Base-by-base conservation (phyloP, 2,329 filamentous ascomycete genomes). In the Penicillium sp. region DNA sequence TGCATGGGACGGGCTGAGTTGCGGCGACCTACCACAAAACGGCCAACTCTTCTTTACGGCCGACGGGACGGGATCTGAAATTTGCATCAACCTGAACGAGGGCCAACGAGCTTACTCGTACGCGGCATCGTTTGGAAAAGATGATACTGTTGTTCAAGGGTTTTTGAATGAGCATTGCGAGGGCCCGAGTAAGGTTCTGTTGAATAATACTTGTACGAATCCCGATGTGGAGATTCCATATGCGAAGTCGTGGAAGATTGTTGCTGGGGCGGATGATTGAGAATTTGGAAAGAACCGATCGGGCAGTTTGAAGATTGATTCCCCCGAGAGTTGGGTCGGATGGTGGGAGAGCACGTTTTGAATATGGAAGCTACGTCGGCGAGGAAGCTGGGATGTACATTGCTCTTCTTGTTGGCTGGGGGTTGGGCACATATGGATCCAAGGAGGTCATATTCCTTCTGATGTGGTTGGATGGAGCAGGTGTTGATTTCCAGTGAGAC, bases 201-300 rank as follows among this genome's bases (percentile, higher is more conserved):
- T 27, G 39, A 46, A 46, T 38, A 38, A 50, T 37, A 50, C 48
- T 11, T 50, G 48, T 27, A 50, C 32, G 5, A 50, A 50, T 32
- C 48, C 48, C 32, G 39, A 47, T 36, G 46, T 40, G 27, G 25
- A 39, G 18, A 45, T 50, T 4, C 44, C 48, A 11, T 50, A 44
- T 36, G 46, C 46, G 39, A 44, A 44, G 12, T 50, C 48, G 3
- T 50, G 48, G 48, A 39, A 39, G 26, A 27, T 50, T 18, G 28
- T 29, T 13, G 27, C 27, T 32, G 13, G 18, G 12, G 29, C 9
- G 11, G 18, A 18, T 18, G 18, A 18, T 18, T 18, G 18, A 18
- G 18, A 18, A 18, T 18, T 18, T 18, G 18, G 18, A 18, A 18
- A 18, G 18, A 18, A 18, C 18, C 18, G 18, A 18, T 3, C 18